Conservation (phyloP, 768 basidiomycete species). For the Trametes meyenii region DNA sequence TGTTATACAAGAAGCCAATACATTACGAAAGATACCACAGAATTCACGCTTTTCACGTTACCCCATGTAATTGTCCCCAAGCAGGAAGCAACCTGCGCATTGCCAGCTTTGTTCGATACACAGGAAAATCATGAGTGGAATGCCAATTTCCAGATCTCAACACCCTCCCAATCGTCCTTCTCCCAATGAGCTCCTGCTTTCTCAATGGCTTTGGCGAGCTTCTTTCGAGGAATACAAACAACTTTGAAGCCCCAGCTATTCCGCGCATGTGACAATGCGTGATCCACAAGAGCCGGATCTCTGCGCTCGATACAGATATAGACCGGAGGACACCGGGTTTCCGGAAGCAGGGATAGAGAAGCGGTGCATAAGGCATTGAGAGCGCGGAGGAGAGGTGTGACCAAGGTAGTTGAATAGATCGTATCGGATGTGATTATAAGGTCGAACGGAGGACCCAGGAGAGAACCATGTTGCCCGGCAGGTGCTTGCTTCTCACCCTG, state of each 20-base stretch:
- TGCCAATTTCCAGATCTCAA: slow-evolving; percentile 73
- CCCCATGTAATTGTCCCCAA: neutral
- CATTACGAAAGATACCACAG: slow-evolving; percentile 1
- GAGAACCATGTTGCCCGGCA: slow-evolving; percentile 5
- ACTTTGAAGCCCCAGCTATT: slow-evolving; percentile 58
- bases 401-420: slow-evolving; percentile 63
- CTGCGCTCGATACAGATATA: slow-evolving; percentile 76
- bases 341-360: slow-evolving; percentile 31
- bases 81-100: neutral
- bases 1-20: no score
- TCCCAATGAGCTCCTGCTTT: slow-evolving; percentile 63
- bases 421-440: slow-evolving; percentile 86
- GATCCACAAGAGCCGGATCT: slow-evolving; percentile 66
- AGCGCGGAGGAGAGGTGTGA: slow-evolving; percentile 71
- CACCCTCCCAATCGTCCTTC: slow-evolving; percentile 73
- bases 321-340: slow-evolving; percentile 47
- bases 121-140: neutral
- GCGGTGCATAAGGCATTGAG: slow-evolving; percentile 53
- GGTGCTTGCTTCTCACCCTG: slow-evolving; percentile 1
- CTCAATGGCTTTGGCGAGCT: slow-evolving; percentile 61
- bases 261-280: slow-evolving; percentile 58
- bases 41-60: neutral
- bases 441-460: slow-evolving; percentile 63
- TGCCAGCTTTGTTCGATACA: neutral
- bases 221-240: slow-evolving; percentile 59